A percentile compares a stretch with the other conserved stretches of the same genome.
Conservation (phyloP, 2,329 filamentous ascomycete species). For the Arthrocladium fulminans region DNA sequence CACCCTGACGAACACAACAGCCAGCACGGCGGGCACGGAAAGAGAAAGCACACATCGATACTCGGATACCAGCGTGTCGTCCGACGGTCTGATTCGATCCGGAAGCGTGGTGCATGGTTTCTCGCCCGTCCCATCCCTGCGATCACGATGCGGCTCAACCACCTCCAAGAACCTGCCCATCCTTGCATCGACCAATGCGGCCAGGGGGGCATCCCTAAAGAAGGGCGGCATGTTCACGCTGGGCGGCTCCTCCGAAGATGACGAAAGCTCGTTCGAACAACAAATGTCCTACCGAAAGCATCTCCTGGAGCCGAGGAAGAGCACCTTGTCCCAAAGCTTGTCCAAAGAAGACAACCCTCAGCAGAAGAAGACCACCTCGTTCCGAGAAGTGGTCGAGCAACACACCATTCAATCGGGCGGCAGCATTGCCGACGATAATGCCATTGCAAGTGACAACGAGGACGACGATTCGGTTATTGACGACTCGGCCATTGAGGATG, state of each 20-base stretch:
- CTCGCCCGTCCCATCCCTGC: conserved; percentile 57
- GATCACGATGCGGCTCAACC: conserved; percentile 7
- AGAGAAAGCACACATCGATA: conserved; percentile 39
- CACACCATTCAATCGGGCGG: conserved; percentile 51
- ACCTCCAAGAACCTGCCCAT: conserved; percentile 7
- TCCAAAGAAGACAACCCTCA: conserved; percentile 36
- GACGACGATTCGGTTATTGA: conserved; percentile 60
- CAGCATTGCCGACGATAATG: conserved; percentile 46
- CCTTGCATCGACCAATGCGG: conserved; percentile 8
- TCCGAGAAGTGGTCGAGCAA: conserved; percentile 65
- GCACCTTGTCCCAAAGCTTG: conserved; percentile 34
- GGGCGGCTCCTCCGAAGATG: conserved; percentile 78
- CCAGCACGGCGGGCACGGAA: conserved; percentile 37
- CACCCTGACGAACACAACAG: conserved; percentile 47
- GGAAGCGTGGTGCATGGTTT: conserved; percentile 79
- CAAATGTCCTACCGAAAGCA: conserved; percentile 38
- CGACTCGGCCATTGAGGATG: conserved; percentile 72
- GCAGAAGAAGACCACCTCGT: conserved; percentile 68
- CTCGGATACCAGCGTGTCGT: conserved; percentile 56
- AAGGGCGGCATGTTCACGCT: conserved; percentile 61
- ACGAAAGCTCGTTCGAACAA: conserved; percentile 64
- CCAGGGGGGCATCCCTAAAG: conserved; percentile 47
- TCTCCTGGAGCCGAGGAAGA: conserved; percentile 25
- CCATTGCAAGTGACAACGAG: conserved; percentile 50
- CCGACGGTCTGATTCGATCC: conserved; percentile 46